Evolutionary conservation across 768 basidiomycete genomes (phyloP).

Genomic region (Grammothele lineata): DNA sequence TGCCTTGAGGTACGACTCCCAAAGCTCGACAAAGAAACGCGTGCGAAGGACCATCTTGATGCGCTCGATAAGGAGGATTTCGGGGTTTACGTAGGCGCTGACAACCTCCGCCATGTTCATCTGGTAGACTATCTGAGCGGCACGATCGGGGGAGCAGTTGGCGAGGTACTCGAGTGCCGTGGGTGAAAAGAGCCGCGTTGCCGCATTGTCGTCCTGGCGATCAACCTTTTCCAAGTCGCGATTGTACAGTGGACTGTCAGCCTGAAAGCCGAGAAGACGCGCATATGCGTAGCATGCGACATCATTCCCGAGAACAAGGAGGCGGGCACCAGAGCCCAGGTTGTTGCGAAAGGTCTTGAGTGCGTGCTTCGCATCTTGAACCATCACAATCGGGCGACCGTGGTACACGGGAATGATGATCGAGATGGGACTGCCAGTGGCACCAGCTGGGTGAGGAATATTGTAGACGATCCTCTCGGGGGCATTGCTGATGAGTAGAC

Average conservation of each 20-base stretch:
- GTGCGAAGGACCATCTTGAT: slow-evolving; percentile 17
- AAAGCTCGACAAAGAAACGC: slow-evolving; percentile 19
- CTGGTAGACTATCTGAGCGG: slow-evolving; percentile 30
- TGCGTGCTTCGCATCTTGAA: slow-evolving; percentile 21
- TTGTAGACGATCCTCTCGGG: too few species aligned
- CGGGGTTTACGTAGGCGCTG: slow-evolving; percentile 21
- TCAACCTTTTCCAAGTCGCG: slow-evolving; percentile 35
- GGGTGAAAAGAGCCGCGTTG: slow-evolving; percentile 34
- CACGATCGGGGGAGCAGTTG: slow-evolving; percentile 23
- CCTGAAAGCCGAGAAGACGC: slow-evolving; percentile 14
- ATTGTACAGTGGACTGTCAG: slow-evolving; percentile 20
- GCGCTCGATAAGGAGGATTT: slow-evolving; percentile 16
- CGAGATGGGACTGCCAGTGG: too few species aligned
- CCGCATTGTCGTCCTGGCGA: slow-evolving; percentile 40
- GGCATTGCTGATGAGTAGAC: too few species aligned
- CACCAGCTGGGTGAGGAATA: too few species aligned
- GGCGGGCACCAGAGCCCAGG: slow-evolving; percentile 26
- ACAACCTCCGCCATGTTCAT: slow-evolving; percentile 28
- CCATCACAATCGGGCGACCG: too few species aligned
- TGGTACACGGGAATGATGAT: too few species aligned
- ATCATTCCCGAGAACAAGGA: slow-evolving; percentile 22
- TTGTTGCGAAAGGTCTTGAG: slow-evolving; percentile 32
- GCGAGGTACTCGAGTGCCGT: slow-evolving; percentile 23
- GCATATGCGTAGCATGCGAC: slow-evolving; percentile 18
- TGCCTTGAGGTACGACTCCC: slow-evolving; percentile 14